Percentiles rank a stretch among this genome's conserved stretches.
phyloP scores from a whole-genome alignment of 495 filamentous ascomycete genomes.

The Penicillium macrosclerotiorum region DNA sequence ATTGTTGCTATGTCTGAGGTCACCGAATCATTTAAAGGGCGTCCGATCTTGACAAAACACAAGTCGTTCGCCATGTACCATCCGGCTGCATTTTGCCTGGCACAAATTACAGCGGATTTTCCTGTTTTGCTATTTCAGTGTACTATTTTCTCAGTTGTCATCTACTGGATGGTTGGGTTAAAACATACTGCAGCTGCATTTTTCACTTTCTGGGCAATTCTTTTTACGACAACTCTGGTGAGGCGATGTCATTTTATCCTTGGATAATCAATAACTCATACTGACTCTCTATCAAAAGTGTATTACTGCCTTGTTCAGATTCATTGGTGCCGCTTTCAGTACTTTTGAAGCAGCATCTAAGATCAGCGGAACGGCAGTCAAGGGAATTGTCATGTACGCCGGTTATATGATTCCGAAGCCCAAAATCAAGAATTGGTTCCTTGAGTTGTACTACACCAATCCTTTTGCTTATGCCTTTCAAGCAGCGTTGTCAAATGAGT shows the following conservation, averaged over 20 bases:
- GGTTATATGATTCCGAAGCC: constrained; percentile 60
- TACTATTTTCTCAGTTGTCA: constrained; percentile 60
- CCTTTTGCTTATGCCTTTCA: constrained; percentile 73
- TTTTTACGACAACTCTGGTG: constrained; percentile 35
- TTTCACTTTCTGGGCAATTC: constrained; percentile 50
- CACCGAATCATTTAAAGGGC: constrained; percentile 63
- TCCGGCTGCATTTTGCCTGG: constrained; percentile 68
- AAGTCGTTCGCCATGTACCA: constrained; percentile 71
- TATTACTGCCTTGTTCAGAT: constrained; percentile 50
- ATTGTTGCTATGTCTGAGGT: constrained; percentile 70
- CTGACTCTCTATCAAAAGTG: constrained; percentile 17
- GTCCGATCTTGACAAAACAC: constrained; percentile 72
- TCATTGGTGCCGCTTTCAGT: constrained; percentile 43
- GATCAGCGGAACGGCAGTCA: constrained; percentile 43
- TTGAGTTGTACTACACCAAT: constrained; percentile 68
- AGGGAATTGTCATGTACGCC: constrained; percentile 53
- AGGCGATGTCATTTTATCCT: not conserved
- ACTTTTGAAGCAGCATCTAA: constrained; percentile 53
- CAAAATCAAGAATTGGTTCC: constrained; percentile 72
- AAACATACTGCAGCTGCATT: constrained; percentile 46
- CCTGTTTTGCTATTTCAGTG: constrained; percentile 63
- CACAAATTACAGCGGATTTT: constrained; percentile 65
- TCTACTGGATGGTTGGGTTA: constrained; percentile 70
- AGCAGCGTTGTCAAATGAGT: constrained; percentile 63
- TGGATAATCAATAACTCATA: too few relatives aligned